Base-by-base conservation (phyloP, 2,329 filamentous ascomycete species). In the Epicoccum nigrum region DNA sequence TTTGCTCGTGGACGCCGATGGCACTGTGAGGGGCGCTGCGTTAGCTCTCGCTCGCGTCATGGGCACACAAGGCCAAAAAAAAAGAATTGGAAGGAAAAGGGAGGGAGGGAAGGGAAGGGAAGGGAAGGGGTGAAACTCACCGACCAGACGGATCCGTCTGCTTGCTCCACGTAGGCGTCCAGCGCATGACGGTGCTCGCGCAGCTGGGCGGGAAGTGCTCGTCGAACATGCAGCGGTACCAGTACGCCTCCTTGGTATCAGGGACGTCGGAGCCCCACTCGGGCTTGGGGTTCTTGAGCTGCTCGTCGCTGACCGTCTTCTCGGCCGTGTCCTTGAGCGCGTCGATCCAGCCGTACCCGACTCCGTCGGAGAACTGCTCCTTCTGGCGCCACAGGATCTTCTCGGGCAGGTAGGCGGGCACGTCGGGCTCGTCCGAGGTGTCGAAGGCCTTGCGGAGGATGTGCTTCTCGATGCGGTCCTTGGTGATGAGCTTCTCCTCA, bases 291-390 rank as follows among this genome's bases (percentile, higher is more conserved):
- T 95, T 93, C 83, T 92, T 92, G 89, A 99, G 92, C 89, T 97
- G 91, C 81, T 97, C 93, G 70, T 99, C 93, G 15, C 90, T 96
- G 48, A 99, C 88, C 50, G 94, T 85, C 59, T 86, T 75, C 77
- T 95, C 92, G 27, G 94, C 94, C 69, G 88, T 90, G 77, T 97
- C 94, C 83, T 97, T 97, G 67, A 99, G 85, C 6, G 87, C 89
- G 70, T 99, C 94, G 71, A 99, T 99, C 94, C 94, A 99, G 58
- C 94, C 92, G 79, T 99, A 99, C 51, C 94, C 94, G 51, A 99
- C 94, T 73, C 94, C 95, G 69, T 99, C 95, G 52, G 89, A 95
- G 81, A 99, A 99, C 79, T 99, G 94, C 81, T 99, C 94, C 86
- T 99, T 99, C 78, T 99, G 95, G 72, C 95, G 85, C 89, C 91